These are phyloP conservation scores for Alnus rubra DNA, from an alignment of 306 rosid species.

Conservation along the genomic window DNA sequence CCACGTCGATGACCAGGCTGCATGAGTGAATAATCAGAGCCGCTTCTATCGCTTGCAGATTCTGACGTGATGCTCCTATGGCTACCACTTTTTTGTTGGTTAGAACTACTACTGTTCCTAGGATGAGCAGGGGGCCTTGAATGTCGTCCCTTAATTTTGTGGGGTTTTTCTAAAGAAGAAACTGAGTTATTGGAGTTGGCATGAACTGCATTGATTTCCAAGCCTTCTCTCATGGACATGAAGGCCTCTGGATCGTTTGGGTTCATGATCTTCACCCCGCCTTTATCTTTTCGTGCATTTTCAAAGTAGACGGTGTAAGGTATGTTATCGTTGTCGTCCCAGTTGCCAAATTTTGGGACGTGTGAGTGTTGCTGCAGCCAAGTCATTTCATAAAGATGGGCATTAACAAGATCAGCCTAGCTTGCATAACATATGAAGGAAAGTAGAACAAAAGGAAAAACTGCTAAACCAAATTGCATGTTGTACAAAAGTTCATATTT, in stretches of 20 bases:
- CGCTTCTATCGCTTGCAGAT: constrained; percentile 22
- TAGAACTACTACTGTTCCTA: background rate
- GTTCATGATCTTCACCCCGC: constrained; percentile 30
- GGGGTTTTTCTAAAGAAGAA: background rate
- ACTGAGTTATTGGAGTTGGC: background rate
- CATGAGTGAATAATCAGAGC: constrained; percentile 24
- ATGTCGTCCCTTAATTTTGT: background rate
- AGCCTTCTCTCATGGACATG: background rate
- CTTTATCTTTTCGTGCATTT: constrained; percentile 37
- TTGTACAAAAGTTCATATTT: too few species aligned
- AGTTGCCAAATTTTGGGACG: constrained; percentile 51
- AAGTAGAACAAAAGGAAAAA: background rate
- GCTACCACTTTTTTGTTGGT: background rate
- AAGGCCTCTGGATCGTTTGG: constrained; percentile 54
- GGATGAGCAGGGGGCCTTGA: background rate
- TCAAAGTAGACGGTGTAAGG: constrained; percentile 49
- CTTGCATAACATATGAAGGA: background rate
- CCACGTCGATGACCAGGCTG: constrained; percentile 1
- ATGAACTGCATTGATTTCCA: background rate
- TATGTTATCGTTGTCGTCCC: constrained; percentile 51
- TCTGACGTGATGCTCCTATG: constrained; percentile 16
- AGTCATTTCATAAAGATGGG: background rate
- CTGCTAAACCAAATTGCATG: too few species aligned
- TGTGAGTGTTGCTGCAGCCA: constrained; percentile 27
- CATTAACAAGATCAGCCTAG: background rate